phyloP scores from a whole-genome alignment of 1,139 yeast genomes.

The Scheffersomyces titani region DNA sequence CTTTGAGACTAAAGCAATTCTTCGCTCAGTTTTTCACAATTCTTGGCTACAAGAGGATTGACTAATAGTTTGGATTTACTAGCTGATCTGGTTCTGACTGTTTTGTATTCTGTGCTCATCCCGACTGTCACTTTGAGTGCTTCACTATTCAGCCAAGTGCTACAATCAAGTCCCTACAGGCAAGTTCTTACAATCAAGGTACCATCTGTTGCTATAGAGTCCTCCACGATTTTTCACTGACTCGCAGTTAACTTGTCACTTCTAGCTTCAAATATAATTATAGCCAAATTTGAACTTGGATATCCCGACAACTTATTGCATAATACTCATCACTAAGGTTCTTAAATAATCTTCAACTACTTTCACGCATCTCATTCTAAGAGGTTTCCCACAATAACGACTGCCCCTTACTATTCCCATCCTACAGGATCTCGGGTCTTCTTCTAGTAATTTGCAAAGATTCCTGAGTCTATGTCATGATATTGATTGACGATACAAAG shows the following conservation, averaged over 20 bases:
- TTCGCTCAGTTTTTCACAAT: not conserved
- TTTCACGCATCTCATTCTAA: too few species aligned
- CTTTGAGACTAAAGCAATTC: not conserved
- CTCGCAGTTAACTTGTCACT: not conserved
- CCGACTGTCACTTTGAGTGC: not conserved
- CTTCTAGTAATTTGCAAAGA: not conserved
- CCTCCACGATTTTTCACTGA: not conserved
- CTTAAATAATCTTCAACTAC: not conserved
- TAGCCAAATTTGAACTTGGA: not conserved
- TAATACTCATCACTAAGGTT: not conserved
- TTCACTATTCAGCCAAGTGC: not conserved
- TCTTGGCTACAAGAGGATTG: not conserved
- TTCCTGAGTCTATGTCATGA: slow-evolving; percentile 48
- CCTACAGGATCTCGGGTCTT: not conserved
- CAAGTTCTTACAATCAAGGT: too few species aligned
- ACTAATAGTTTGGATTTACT: not conserved
- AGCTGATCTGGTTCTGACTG: not conserved
- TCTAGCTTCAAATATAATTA: not conserved
- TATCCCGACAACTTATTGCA: not conserved
- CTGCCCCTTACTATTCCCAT: not conserved
- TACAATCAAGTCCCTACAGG: too few species aligned
- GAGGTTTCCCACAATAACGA: too few species aligned
- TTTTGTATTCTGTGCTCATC: not conserved
- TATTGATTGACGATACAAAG: slow-evolving; percentile 78
- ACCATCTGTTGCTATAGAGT: not conserved